A percentile compares a stretch with the other conserved stretches of the same genome.
These are phyloP conservation scores for Lojkania enalia DNA, from an alignment of 2,329 filamentous ascomycete species.

Conservation along the genomic window DNA sequence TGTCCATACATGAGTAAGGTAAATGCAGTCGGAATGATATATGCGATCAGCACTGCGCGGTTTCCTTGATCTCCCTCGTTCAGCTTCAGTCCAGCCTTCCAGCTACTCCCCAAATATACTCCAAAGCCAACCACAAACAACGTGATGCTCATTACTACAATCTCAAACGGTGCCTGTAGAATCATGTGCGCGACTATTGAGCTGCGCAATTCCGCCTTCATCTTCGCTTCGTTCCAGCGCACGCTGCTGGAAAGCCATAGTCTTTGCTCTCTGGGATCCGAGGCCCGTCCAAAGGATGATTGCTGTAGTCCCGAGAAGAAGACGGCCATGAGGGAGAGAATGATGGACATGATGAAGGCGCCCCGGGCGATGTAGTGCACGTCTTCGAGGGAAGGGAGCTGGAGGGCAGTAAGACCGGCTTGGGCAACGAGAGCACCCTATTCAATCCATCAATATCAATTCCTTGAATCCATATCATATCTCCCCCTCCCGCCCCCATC, in stretches of 20 bases:
- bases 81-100: conserved; percentile 5
- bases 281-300: conserved; percentile 15
- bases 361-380: conserved; percentile 15
- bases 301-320: conserved; percentile 27
- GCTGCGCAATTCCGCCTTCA: conserved; percentile 11
- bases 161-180: conserved; percentile 23
- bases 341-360: conserved; percentile 14
- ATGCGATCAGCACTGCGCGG: conserved; percentile 2
- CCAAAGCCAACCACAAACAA: conserved; percentile 19
- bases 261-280: conserved; percentile 13
- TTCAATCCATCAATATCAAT: too few species aligned
- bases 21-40: conserved; percentile 1
- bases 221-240: conserved; percentile 7
- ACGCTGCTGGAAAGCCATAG: conserved; percentile 22
- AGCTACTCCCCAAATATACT: conserved; percentile 20
- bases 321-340: conserved; percentile 19
- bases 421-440: conserved; percentile 24
- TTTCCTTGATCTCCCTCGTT: conserved; percentile 1
- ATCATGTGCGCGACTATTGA: conserved; percentile 19
- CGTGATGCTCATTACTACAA: conserved; percentile 19
- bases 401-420: conserved; percentile 19
- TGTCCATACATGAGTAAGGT: conserved; percentile 3
- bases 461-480: too few species aligned
- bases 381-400: conserved; percentile 14
- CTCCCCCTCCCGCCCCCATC: too few species aligned